phyloP scores from a whole-genome alignment of 163 green algal species.

The Prototheca cutis region DNA sequence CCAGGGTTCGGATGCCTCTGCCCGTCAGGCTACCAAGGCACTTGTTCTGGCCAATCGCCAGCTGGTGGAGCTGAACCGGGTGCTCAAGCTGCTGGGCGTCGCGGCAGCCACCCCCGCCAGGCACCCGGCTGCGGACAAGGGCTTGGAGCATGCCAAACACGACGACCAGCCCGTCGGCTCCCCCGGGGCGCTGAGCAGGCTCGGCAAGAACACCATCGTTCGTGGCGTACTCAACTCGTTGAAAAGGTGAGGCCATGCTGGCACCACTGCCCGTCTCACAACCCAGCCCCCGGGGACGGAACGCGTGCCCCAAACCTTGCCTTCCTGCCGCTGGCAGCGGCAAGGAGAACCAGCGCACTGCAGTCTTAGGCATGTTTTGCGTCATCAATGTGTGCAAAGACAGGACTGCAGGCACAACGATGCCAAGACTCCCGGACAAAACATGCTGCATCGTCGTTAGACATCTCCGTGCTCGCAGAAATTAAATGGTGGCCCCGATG shows the following conservation, averaged over 20 bases:
- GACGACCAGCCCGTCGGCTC: background rate
- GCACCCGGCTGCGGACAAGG: conserved; percentile 1
- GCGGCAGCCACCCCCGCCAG: background rate
- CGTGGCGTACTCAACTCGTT: conserved; percentile 6
- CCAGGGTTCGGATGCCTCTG: conserved; percentile 52
- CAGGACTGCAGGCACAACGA: no score
- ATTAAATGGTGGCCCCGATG: no score
- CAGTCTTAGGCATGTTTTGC: no score
- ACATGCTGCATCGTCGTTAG: no score
- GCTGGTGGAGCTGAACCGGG: conserved; percentile 36
- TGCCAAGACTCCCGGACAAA: no score
- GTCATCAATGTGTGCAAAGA: no score
- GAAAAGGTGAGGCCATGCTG: background rate
- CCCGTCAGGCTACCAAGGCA: conserved; percentile 47
- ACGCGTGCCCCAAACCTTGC: no score
- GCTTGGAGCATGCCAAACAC: conserved; percentile 9
- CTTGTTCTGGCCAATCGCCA: conserved; percentile 43
- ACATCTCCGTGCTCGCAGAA: no score
- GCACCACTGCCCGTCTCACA: no score
- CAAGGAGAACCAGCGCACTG: no score
- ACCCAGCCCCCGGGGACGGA: no score
- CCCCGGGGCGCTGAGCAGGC: background rate
- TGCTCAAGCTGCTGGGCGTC: conserved; percentile 9
- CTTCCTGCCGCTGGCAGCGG: no score
- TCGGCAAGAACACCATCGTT: conserved; percentile 48